Base-by-base conservation (phyloP, 2,329 filamentous ascomycete species). In the Colletotrichum cereale region DNA sequence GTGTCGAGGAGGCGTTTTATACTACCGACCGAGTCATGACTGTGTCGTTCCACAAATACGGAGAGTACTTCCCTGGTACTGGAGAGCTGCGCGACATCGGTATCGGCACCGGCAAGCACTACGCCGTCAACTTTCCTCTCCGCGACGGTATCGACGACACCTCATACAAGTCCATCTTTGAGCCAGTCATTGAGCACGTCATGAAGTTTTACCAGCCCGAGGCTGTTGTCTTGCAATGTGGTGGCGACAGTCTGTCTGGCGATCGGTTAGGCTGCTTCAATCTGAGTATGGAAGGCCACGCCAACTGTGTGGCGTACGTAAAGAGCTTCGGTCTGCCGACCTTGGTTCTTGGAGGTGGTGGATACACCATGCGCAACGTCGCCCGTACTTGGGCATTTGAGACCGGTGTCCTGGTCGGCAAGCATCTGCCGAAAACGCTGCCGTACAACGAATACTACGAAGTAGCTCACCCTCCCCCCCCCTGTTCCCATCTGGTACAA, bases 371-470 rank as follows among this genome's bases (percentile, higher is more conserved):
- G 82, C 92, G 96, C 74, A 99, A 99, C 75, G 96, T 99, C 14
- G 96, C 96, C 24, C 93, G 96, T 61, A 96, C 96, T 6, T 99
- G 96, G 96, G 95, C 95, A 8, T 97, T 96, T 80, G 96, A 99
- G 83, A 99, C 96, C 1, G 96, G 96, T 75, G 88, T 95, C 70
- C 87, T 98, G 11, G 93, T 98, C 26, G 93, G 93, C 36, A 90
- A 95, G 72, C 88, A 93, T 38, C 93, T 98, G 88, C 88, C 90
- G 14, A 88, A 92, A 6, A 91, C 93, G n/a, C 86, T 98, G 50
- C 96, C 96, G 0, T 98, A 95, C 82, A 98, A 97, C 74, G 96
- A 98, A 84, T 98, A 98, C 82, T 98, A 98, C 79, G 89, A 91
- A 79, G 90, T 91, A 81, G 78, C 82, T 77, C n/a, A n/a, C n/a